Base-by-base conservation (phyloP, 2,329 filamentous ascomycete species). In the Phialocephala subalpina region DNA sequence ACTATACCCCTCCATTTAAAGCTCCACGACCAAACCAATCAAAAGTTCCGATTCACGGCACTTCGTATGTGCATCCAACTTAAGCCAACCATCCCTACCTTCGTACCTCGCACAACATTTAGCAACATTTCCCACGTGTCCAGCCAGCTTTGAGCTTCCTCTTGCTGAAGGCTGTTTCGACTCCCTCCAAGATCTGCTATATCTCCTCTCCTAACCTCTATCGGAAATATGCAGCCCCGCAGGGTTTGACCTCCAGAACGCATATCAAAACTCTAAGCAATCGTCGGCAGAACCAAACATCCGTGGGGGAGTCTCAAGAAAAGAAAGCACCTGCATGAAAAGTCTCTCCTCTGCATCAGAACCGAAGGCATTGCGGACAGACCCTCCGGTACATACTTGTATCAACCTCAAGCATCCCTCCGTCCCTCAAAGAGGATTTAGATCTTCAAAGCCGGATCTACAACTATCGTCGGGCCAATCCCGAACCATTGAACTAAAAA, bases 151-250 rank as follows among this genome's bases (percentile, higher is more conserved):
- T 40, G 18, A 40, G 36, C 36, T 40, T 40, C 36, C 36, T 40
- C 18, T 16, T 5, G 40, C n/a, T 18, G 42, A 47, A 22, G 42
- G 7, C 18, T 49, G 45, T 12, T 49, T 49, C 45, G 9, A 20
- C 45, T 49, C n/a, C n/a, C n/a, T 22, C n/a, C 22, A 49, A 49
- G 45, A 49, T 49, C 45, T 49, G 45, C 20, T 49, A 49, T 49
- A 49, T 49, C 45, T 18, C 45, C 1, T 49, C n/a, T 25, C 45
- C 14, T 22, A 22, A 53, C 27, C 27, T 29, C 49, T 33, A 53
- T 29, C 49, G 25, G 49, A 33, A 53, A 53, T 18, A 33, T 33
- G 25, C 49, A 53, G 29, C 49, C 49, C 16, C 18, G 27, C 49
- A 53, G 22, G 25, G 25, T 33, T 18, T 29, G 49, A 27, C 49